phyloP scores from a whole-genome alignment of 257 asterid genomes.

The Nyctanthes arbortristis region DNA sequence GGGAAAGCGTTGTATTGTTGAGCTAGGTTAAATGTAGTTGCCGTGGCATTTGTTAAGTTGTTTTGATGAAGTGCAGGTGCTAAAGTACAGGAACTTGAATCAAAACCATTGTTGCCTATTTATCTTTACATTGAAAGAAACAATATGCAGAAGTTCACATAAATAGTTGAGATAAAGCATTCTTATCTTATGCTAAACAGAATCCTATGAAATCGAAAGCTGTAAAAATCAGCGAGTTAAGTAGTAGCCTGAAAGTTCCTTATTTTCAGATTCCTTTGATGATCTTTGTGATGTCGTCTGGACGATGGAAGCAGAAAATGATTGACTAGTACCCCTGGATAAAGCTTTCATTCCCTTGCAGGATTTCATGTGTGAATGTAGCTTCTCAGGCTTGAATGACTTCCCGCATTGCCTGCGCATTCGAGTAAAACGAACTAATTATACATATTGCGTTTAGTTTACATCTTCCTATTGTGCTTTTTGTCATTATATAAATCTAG shows the following conservation, averaged over 20 bases:
- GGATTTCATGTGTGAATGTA: conserved; percentile 77
- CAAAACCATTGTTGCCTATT: no score
- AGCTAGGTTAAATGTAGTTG: no score
- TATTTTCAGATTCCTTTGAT: conserved; percentile 24
- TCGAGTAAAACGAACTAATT: background rate
- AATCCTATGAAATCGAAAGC: background rate
- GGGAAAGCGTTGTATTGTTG: no score
- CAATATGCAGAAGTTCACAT: conserved; percentile 5
- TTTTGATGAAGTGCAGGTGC: no score
- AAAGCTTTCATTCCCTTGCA: conserved; percentile 73
- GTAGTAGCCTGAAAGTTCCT: conserved; percentile 36
- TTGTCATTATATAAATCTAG: no score
- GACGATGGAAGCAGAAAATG: conserved; percentile 17
- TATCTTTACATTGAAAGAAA: conserved; percentile 11
- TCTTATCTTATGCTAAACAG: background rate
- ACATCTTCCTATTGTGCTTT: no score
- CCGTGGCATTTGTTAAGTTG: no score
- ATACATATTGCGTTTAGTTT: no score
- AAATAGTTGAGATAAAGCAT: background rate
- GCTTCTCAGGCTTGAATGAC: conserved; percentile 82
- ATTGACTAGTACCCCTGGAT: conserved; percentile 37
- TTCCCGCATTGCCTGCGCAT: conserved; percentile 79
- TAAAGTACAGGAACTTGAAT: no score
- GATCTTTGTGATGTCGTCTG: conserved; percentile 28
- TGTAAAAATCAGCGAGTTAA: conserved; percentile 33